Conservation (phyloP, 2,329 filamentous ascomycete genomes). For the Epichloe sibirici region DNA sequence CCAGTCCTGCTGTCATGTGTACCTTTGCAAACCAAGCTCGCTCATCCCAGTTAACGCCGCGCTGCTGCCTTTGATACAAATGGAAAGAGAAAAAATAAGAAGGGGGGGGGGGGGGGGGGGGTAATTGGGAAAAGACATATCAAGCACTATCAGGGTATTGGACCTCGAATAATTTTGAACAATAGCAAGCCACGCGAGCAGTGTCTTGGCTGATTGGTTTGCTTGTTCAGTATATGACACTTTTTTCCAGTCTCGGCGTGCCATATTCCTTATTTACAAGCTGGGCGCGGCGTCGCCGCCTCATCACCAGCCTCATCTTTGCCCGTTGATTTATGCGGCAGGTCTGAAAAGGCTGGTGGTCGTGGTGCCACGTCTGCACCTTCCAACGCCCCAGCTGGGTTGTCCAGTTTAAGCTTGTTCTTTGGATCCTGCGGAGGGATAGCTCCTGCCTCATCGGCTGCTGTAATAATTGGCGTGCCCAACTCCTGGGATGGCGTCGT, state of each 20-base stretch:
- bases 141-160: no score
- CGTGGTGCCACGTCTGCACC: conserved; percentile 20
- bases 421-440: conserved; percentile 10
- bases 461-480: conserved; percentile 18
- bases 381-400: neutral
- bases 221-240: neutral
- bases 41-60: conserved; percentile 10
- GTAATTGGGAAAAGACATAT: neutral
- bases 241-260: no score
- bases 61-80: conserved; percentile 12
- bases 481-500: conserved; percentile 36
- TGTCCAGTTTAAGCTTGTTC: neutral
- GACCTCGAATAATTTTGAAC: neutral
- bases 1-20: neutral
- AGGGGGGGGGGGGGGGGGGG: neutral
- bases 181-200: no score
- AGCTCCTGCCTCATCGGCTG: neutral
- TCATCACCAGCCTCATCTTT: conserved; percentile 13
- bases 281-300: conserved; percentile 29
- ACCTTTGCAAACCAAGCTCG: neutral
- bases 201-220: neutral
- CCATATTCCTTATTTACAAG: conserved; percentile 11
- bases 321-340: neutral
- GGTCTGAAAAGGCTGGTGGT: conserved; percentile 14
- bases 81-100: conserved; percentile 1